Conservation (phyloP, 768 basidiomycete genomes). For the Leccinum rimulosum region DNA sequence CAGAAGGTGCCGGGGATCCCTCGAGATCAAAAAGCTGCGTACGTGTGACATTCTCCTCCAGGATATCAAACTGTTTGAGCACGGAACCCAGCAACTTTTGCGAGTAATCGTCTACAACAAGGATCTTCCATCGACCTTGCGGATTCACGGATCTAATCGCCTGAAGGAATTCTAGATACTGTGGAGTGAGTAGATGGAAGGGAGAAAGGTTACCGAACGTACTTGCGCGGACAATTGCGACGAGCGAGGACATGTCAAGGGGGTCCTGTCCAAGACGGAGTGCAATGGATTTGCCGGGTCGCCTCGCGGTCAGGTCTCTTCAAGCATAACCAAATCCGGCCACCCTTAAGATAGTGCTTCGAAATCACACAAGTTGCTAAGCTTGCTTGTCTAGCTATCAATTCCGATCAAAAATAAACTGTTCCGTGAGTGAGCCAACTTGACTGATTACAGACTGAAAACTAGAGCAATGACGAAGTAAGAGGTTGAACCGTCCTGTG, state of each 20-base stretch:
- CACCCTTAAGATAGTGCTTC: not conserved
- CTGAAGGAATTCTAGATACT: slow-evolving; percentile 72
- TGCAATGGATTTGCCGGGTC: not conserved
- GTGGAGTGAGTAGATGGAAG: slow-evolving; percentile 1
- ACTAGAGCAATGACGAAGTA: slow-evolving; percentile 3
- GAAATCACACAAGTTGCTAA: not conserved
- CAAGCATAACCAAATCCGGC: slow-evolving; percentile 10
- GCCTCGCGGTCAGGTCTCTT: not conserved
- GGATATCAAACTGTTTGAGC: slow-evolving; percentile 89
- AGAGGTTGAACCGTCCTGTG: slow-evolving; percentile 6
- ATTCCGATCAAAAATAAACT: not conserved
- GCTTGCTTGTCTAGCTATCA: not conserved
- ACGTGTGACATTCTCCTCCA: slow-evolving; percentile 97
- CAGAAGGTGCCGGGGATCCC: slow-evolving; percentile 2
- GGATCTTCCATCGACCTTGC: slow-evolving; percentile 91
- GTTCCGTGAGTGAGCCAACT: not conserved
- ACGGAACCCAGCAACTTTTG: slow-evolving; percentile 81
- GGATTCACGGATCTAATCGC: slow-evolving; percentile 86
- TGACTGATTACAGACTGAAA: slow-evolving; percentile 11
- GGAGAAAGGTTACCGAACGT: slow-evolving; percentile 18
- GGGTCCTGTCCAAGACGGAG: not conserved
- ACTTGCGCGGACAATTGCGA: slow-evolving; percentile 47
- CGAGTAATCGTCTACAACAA: slow-evolving; percentile 93
- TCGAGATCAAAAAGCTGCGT: slow-evolving; percentile 33
- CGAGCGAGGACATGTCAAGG: slow-evolving; percentile 42